A percentile compares a stretch with the other conserved stretches of the same genome.
Evolutionary conservation across 371 early-diverging fungal genomes (phyloP).

Genomic region (Syncephalastrum contaminatum): DNA sequence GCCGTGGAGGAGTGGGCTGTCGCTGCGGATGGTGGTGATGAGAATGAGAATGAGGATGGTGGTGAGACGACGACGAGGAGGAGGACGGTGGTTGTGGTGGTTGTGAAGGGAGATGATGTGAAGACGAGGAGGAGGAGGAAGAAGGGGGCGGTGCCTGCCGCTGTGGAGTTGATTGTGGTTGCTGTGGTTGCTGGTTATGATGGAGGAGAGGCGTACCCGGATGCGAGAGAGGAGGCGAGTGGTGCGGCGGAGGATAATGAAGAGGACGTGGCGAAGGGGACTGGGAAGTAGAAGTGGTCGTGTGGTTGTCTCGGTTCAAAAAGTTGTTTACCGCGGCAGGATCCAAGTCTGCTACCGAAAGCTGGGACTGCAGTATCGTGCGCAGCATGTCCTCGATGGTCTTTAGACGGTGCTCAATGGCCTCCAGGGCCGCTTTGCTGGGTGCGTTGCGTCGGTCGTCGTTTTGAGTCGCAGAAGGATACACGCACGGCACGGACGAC

Average conservation of each 20-base stretch:
- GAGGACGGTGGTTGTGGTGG: not conserved
- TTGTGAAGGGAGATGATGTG: not conserved
- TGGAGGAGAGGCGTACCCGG: not conserved
- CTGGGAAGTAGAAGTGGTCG: conserved; percentile 10
- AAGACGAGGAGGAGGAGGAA: too few relatives aligned
- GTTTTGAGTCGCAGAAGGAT: conserved; percentile 22
- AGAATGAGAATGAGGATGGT: not conserved
- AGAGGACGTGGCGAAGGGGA: conserved; percentile 9
- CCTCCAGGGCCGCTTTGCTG: conserved; percentile 38
- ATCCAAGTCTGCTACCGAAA: conserved; percentile 21
- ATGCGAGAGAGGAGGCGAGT: not conserved
- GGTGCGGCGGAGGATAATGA: conserved; percentile 5
- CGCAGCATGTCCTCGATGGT: conserved; percentile 47
- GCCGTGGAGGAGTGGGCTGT: not conserved
- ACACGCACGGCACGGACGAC: conserved; percentile 37
- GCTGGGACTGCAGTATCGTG: conserved; percentile 29
- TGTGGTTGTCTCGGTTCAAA: conserved; percentile 15
- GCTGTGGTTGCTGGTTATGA: not conserved
- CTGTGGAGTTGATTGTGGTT: conserved; percentile 2
- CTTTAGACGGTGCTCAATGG: conserved; percentile 45
- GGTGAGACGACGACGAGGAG: not conserved
- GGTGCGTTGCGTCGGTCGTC: conserved; percentile 39
- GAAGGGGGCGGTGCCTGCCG: too few relatives aligned
- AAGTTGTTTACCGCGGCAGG: conserved; percentile 25
- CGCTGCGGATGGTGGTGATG: conserved; percentile 6